Percentiles rank a stretch among this genome's conserved stretches.
Conservation (phyloP, 805 yeast species). For the Osmozyma mogii region DNA sequence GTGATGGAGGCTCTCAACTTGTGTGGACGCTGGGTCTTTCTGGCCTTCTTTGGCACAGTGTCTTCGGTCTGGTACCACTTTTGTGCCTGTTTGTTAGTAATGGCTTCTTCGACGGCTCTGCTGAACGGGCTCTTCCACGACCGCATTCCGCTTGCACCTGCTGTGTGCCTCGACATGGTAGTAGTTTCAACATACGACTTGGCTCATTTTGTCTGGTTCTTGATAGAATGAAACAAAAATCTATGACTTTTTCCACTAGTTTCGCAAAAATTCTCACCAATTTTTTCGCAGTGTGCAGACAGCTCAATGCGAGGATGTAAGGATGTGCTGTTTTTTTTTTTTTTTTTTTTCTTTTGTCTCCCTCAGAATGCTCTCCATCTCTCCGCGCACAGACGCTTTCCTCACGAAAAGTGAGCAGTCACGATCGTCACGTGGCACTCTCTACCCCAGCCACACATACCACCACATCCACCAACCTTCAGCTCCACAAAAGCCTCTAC, state of each 20-base stretch:
- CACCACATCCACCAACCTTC: neutral
- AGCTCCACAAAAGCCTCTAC: neutral
- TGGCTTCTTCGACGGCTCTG: neutral
- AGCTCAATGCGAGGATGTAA: conserved; percentile 4
- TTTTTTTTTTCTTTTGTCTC: too few relatives aligned
- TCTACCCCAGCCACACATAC: conserved; percentile 8
- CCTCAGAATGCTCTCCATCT: too few relatives aligned
- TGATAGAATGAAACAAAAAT: conserved; percentile 15
- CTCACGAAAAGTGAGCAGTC: conserved; percentile 9
- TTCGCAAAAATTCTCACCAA: conserved; percentile 14
- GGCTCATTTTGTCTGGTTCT: conserved; percentile 23
- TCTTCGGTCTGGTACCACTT: conserved; percentile 94
- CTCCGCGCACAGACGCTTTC: too few relatives aligned
- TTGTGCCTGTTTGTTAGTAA: conserved; percentile 44
- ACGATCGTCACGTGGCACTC: conserved; percentile 9
- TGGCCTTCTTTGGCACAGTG: conserved; percentile 77
- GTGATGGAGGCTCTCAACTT: conserved; percentile 91
- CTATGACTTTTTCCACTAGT: conserved; percentile 13
- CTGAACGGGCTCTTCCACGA: too few relatives aligned
- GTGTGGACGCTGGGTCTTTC: conserved; percentile 90
- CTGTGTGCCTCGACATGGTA: too few relatives aligned
- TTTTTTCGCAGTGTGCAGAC: conserved; percentile 9
- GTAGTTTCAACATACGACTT: conserved; percentile 22
- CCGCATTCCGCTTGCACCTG: too few relatives aligned
- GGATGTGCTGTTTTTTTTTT: too few relatives aligned